Conservation (phyloP, 345 rosid genomes). For the Limnanthes douglasii region DNA sequence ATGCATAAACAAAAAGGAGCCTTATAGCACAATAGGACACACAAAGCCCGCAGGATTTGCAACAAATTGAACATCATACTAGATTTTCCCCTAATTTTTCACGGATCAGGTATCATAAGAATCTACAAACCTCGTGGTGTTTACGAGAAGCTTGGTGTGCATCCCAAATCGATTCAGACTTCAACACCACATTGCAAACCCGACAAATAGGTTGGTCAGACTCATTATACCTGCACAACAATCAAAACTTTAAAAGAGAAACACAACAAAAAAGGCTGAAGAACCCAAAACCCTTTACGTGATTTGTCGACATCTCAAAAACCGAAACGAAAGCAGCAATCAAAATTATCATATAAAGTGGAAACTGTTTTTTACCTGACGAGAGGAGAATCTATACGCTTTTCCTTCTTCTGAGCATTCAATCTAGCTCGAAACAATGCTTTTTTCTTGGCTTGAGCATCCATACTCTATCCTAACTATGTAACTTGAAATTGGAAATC, state of each 20-base stretch:
- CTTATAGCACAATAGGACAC: too few species aligned
- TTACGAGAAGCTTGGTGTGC: constrained; percentile 97
- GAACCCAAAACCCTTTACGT: background rate
- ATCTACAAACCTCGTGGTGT: constrained; percentile 89
- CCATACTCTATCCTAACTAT: constrained; percentile 36
- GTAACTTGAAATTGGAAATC: too few species aligned
- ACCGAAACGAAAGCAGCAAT: background rate
- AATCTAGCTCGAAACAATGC: constrained; percentile 76
- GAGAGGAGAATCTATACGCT: constrained; percentile 80
- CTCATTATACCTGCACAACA: constrained; percentile 57
- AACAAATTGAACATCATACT: too few species aligned
- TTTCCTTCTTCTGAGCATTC: constrained; percentile 68
- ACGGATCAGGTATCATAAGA: too few species aligned
- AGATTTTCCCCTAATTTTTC: too few species aligned
- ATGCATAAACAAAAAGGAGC: background rate
- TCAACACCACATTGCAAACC: constrained; percentile 69
- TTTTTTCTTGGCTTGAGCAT: constrained; percentile 64
- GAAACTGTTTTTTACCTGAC: constrained; percentile 46
- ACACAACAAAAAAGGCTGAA: too few species aligned
- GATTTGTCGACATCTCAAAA: too few species aligned
- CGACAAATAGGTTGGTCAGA: constrained; percentile 81
- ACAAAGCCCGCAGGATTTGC: too few species aligned
- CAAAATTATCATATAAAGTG: too few species aligned
- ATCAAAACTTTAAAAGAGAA: too few species aligned
- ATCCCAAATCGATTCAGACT: constrained; percentile 76